These are phyloP conservation scores for Aspergillus phoenicis DNA, from an alignment of 2,329 filamentous ascomycete species.

Conservation along the genomic window DNA sequence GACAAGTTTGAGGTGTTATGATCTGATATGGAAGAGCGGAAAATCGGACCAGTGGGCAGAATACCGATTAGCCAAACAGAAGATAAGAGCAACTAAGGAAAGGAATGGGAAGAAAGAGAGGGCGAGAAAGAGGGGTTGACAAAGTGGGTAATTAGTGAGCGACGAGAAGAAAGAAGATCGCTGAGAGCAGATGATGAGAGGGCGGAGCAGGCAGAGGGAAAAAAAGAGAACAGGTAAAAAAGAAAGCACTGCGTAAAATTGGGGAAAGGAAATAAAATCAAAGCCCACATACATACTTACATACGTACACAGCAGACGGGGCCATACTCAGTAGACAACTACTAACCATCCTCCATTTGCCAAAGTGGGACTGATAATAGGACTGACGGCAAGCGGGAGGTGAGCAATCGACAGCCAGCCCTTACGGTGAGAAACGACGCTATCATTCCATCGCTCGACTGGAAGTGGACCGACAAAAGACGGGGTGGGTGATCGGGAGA, in stretches of 20 bases:
- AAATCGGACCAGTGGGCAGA: neutral
- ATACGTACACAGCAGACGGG: neutral
- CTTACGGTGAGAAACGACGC: conserved; percentile 19
- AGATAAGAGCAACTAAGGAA: neutral
- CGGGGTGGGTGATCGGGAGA: conserved; percentile 23
- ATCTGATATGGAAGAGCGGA: conserved; percentile 13
- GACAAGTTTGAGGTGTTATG: conserved; percentile 10
- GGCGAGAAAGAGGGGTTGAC: neutral
- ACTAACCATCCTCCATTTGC: neutral
- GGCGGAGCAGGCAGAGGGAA: neutral
- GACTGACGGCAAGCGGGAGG: conserved; percentile 13
- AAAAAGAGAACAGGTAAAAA: neutral
- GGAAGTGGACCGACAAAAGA: conserved; percentile 20
- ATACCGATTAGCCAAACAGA: neutral
- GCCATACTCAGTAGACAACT: neutral
- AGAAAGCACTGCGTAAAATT: neutral
- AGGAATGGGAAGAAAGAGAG: neutral
- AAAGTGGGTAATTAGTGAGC: neutral
- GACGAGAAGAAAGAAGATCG: neutral
- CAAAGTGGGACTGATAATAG: conserved; percentile 20
- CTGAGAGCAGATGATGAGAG: neutral
- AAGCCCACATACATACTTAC: neutral
- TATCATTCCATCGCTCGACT: conserved; percentile 20
- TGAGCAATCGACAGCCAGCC: conserved; percentile 23
- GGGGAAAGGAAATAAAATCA: neutral